Conservation (phyloP, 2,329 filamentous ascomycete species). For the Penicillium janthinellum region DNA sequence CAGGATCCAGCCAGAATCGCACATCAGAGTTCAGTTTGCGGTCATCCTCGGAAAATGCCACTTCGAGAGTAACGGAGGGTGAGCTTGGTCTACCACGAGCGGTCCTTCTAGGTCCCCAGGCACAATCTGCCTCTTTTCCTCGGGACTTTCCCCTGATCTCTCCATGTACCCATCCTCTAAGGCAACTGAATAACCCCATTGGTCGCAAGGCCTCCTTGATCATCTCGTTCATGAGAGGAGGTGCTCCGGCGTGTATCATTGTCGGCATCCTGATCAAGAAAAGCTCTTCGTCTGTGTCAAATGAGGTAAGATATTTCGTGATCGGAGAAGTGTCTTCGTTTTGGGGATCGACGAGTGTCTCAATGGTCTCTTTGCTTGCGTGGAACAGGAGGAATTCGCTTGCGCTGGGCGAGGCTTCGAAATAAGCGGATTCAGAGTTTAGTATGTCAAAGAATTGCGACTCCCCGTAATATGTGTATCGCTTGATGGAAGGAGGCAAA, state of each 20-base stretch:
- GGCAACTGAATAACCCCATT: not conserved
- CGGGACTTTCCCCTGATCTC: not conserved
- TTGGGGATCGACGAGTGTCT: conserved; percentile 3
- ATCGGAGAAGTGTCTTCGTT: not conserved
- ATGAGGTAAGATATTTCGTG: not conserved
- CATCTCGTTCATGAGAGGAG: not conserved
- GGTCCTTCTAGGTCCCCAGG: conserved; percentile 5
- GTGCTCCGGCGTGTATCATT: not conserved
- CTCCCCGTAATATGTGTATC: conserved; percentile 6
- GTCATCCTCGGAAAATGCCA: conserved; percentile 6
- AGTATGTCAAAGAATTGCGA: conserved; percentile 2
- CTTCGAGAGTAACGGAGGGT: conserved; percentile 9
- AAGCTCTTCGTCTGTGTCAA: conserved; percentile 8
- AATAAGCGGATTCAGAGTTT: not conserved
- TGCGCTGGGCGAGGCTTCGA: not conserved
- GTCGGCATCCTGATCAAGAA: conserved; percentile 4
- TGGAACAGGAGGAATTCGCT: conserved; percentile 7
- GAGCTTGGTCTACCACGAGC: not conserved
- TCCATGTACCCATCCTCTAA: not conserved
- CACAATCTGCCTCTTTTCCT: conserved; percentile 8
- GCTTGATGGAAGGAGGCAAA: conserved; percentile 6
- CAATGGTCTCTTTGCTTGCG: conserved; percentile 10
- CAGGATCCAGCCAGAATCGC: conserved; percentile 8
- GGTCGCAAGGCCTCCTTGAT: too few species aligned
- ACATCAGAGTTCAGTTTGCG: conserved; percentile 7